phyloP scores from a whole-genome alignment of 2,329 filamentous ascomycete species.

The Xylaria sp. region DNA sequence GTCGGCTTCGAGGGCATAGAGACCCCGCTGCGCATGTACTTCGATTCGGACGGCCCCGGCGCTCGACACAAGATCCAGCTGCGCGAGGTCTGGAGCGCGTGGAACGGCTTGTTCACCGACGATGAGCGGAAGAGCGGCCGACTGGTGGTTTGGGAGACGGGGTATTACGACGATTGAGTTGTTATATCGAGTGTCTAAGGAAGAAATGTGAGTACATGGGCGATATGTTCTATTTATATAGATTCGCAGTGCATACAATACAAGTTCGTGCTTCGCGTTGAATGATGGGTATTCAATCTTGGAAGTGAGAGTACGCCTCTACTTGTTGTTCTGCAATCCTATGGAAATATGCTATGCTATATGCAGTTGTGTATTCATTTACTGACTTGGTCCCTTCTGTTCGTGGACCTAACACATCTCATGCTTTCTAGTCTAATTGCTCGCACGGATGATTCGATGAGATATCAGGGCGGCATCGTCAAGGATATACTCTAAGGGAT shows the following conservation, averaged over 20 bases:
- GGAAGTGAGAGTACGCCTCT: neutral
- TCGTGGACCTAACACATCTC: neutral
- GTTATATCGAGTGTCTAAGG: neutral
- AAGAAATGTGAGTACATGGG: neutral
- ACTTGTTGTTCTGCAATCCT: neutral
- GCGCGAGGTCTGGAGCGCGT: slow-evolving; percentile 64
- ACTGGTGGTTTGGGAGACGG: slow-evolving; percentile 67
- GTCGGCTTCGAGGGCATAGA: slow-evolving; percentile 71
- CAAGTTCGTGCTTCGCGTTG: neutral
- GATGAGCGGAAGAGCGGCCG: slow-evolving; percentile 67
- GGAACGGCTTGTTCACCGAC: slow-evolving; percentile 72
- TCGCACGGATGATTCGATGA: neutral
- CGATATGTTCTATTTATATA: neutral
- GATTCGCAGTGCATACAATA: neutral
- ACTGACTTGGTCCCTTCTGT: neutral
- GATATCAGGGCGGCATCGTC: neutral
- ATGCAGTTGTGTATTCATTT: neutral
- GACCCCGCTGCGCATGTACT: slow-evolving; percentile 57
- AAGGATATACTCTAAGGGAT: neutral
- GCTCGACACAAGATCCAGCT: slow-evolving; percentile 57
- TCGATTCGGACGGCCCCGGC: slow-evolving; percentile 53
- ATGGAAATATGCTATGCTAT: neutral
- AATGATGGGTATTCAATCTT: neutral
- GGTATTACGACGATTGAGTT: slow-evolving; percentile 44
- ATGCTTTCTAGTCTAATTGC: slow-evolving; percentile 11